phyloP scores from a whole-genome alignment of 768 basidiomycete species.

The Mycena alexandri region DNA sequence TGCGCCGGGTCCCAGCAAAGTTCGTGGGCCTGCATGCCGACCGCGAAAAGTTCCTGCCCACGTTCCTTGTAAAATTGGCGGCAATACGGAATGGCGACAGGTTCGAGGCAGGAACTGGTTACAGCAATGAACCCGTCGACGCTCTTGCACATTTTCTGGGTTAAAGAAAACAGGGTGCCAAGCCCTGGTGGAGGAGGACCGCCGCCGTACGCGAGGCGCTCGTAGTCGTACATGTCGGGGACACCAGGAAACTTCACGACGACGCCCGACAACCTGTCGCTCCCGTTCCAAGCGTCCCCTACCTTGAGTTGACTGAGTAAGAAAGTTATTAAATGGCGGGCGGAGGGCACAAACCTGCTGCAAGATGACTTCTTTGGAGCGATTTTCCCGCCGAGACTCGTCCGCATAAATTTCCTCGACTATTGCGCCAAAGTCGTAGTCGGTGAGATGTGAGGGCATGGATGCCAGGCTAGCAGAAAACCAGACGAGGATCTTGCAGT shows the following conservation, averaged over 20 bases:
- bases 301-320: background rate
- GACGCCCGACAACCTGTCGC: conserved; percentile 3
- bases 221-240: conserved; percentile 25
- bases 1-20: background rate
- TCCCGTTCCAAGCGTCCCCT: conserved; percentile 9
- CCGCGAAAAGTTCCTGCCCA: conserved; percentile 18
- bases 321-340: no score
- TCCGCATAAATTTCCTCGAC: conserved; percentile 21
- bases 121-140: conserved; percentile 13
- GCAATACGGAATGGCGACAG: conserved; percentile 12
- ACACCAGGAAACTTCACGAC: conserved; percentile 11
- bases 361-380: conserved; percentile 20
- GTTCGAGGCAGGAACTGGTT: conserved; percentile 8
- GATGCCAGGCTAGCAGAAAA: background rate
- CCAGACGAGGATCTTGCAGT: conserved; percentile 29
- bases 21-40: conserved; percentile 19
- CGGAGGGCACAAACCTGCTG: conserved; percentile 1
- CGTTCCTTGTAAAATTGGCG: background rate
- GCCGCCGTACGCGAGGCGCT: conserved; percentile 10
- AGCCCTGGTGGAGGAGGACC: background rate
- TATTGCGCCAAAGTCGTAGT: conserved; percentile 28
- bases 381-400: conserved; percentile 11
- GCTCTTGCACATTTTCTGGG: conserved; percentile 8
- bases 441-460: conserved; percentile 10
- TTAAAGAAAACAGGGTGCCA: background rate